These are phyloP conservation scores for Dissophora globulifera DNA, from an alignment of 192 early-diverging fungal species.

Conservation along the genomic window DNA sequence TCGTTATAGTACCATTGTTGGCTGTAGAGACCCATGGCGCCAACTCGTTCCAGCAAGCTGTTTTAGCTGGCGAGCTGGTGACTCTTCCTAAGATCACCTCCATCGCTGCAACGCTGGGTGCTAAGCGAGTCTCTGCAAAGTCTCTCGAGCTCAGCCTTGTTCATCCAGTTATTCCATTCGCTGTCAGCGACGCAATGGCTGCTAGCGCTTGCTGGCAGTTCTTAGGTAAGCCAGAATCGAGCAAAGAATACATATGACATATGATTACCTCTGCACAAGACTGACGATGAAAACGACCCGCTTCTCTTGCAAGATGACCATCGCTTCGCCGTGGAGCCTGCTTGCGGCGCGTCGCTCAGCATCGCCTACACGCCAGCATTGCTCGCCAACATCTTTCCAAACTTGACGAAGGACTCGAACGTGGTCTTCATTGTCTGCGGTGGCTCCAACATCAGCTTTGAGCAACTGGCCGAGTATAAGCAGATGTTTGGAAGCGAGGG, in stretches of 20 bases:
- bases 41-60: conserved; percentile 74
- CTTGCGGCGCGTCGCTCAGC: conserved; percentile 71
- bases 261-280: too few species aligned
- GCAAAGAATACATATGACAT: too few species aligned
- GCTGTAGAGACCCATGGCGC: conserved; percentile 81
- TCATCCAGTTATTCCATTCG: conserved; percentile 67
- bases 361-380: conserved; percentile 67
- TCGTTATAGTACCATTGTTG: conserved; percentile 69
- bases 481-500: conserved; percentile 57
- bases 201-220: conserved; percentile 61
- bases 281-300: conserved; percentile 15
- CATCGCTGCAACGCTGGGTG: conserved; percentile 57
- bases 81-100: conserved; percentile 59
- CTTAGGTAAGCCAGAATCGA: conserved; percentile 68
- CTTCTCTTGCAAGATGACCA: conserved; percentile 55
- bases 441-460: conserved; percentile 72
- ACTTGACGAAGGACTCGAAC: conserved; percentile 61
- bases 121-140: conserved; percentile 53
- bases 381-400: conserved; percentile 69
- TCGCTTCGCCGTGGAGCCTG: conserved; percentile 69
- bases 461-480: conserved; percentile 65
- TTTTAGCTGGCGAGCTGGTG: conserved; percentile 62
- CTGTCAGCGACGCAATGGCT: conserved; percentile 68
- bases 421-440: conserved; percentile 78
- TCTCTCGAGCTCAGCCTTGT: conserved; percentile 58